Evolutionary conservation across 768 basidiomycete species (phyloP).

Genomic region (Tricholoma saponaceum): DNA sequence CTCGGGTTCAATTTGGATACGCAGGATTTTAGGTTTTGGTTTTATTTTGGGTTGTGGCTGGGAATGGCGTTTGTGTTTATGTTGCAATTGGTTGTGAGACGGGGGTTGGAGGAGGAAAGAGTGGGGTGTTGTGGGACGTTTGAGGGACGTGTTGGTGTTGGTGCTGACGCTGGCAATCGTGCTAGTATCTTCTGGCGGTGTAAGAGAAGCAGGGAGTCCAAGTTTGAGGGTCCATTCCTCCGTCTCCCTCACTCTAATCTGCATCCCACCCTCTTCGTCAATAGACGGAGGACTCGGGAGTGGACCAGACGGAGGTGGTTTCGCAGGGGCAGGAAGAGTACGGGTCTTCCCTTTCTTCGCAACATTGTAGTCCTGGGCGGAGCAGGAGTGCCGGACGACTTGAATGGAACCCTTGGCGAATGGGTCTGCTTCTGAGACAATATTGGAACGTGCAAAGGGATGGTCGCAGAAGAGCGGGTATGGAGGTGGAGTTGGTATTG

Average conservation of each 20-base stretch:
- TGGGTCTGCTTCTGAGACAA: conserved; percentile 13
- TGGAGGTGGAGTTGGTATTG: not conserved
- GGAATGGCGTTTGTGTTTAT: not conserved
- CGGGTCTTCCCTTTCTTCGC: not conserved
- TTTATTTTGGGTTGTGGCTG: not conserved
- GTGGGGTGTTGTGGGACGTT: not conserved
- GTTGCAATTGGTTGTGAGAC: not conserved
- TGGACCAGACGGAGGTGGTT: not conserved
- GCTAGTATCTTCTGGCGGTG: not conserved
- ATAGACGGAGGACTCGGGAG: not conserved
- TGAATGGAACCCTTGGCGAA: conserved; percentile 22
- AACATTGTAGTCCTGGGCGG: not conserved
- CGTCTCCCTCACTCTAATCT: not conserved
- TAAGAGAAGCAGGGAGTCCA: not conserved
- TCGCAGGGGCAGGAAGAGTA: not conserved
- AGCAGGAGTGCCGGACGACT: conserved; percentile 16
- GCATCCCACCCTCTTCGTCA: not conserved
- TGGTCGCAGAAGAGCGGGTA: conserved; percentile 9
- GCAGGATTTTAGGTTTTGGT: not conserved
- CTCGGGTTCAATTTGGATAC: not conserved
- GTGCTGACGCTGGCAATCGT: not conserved
- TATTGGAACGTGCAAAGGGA: conserved; percentile 9
- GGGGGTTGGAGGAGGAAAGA: not conserved
- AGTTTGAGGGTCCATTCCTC: not conserved
- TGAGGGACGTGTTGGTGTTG: not conserved